Percentiles rank a stretch among this genome's conserved stretches.
Evolutionary conservation across 192 early-diverging fungal species (phyloP).

Genomic region (Backusella liffmaniae): DNA sequence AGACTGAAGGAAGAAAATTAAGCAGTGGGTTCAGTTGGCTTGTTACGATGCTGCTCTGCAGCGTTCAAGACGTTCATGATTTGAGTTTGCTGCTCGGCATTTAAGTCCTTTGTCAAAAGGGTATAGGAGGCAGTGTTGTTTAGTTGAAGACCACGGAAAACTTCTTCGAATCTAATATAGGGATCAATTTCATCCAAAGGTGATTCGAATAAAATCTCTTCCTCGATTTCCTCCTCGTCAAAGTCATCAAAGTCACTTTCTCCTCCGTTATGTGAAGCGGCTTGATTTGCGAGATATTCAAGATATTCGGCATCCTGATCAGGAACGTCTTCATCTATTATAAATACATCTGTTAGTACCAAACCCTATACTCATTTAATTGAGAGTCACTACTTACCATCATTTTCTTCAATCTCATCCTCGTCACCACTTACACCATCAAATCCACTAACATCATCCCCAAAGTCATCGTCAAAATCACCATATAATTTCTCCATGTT

Average conservation of each 20-base stretch:
- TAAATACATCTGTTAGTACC: background rate
- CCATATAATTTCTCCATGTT: conserved; percentile 53
- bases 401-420: conserved; percentile 42
- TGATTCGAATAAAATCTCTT: conserved; percentile 76
- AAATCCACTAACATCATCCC: conserved; percentile 31
- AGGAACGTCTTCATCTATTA: conserved; percentile 52
- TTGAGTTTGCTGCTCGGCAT: conserved; percentile 46
- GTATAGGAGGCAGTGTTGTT: conserved; percentile 53
- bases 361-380: background rate
- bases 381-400: conserved; percentile 5
- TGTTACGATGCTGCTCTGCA: conserved; percentile 38
- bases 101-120: conserved; percentile 54
- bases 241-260: conserved; percentile 59
- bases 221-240: conserved; percentile 61
- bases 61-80: conserved; percentile 47
- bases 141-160: conserved; percentile 60
- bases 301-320: conserved; percentile 66
- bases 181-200: conserved; percentile 77
- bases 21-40: conserved; percentile 10
- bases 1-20: background rate
- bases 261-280: conserved; percentile 27
- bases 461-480: conserved; percentile 55
- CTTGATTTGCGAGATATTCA: conserved; percentile 56
- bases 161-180: conserved; percentile 69
- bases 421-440: conserved; percentile 61